Conservation (phyloP, 441 rosid genomes). For the Populus hybrid region DNA sequence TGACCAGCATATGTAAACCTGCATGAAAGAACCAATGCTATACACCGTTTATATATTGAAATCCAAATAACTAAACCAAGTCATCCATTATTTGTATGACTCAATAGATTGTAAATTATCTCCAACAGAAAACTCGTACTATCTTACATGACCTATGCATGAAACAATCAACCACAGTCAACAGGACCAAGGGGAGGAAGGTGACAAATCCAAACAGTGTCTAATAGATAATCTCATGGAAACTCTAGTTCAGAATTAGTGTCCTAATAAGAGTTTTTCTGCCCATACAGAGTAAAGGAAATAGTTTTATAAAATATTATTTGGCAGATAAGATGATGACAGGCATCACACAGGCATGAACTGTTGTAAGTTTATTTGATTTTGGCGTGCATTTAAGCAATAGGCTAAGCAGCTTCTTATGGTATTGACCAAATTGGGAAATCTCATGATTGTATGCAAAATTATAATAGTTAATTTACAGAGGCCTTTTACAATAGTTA, state of each 20-base stretch:
- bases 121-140: neutral
- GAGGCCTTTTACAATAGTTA: neutral
- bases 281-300: neutral
- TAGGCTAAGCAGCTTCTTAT: neutral
- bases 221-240: neutral
- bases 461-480: neutral
- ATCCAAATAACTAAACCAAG: neutral
- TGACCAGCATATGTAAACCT: neutral
- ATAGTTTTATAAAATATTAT: neutral
- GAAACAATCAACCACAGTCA: neutral
- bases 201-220: neutral
- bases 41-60: too few species aligned
- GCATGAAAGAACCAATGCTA: neutral
- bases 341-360: neutral
- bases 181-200: neutral
- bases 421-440: neutral
- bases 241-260: constrained; percentile 1
- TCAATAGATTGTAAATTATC: neutral
- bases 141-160: neutral
- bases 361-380: neutral
- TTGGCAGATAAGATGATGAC: too few species aligned
- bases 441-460: neutral
- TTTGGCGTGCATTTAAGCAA: neutral
- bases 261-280: neutral
- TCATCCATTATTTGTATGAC: neutral